Percentiles rank a stretch among this genome's conserved stretches.
phyloP scores from a whole-genome alignment of 2,329 filamentous ascomycete species.

The Pseudogymnoascus sp. region DNA sequence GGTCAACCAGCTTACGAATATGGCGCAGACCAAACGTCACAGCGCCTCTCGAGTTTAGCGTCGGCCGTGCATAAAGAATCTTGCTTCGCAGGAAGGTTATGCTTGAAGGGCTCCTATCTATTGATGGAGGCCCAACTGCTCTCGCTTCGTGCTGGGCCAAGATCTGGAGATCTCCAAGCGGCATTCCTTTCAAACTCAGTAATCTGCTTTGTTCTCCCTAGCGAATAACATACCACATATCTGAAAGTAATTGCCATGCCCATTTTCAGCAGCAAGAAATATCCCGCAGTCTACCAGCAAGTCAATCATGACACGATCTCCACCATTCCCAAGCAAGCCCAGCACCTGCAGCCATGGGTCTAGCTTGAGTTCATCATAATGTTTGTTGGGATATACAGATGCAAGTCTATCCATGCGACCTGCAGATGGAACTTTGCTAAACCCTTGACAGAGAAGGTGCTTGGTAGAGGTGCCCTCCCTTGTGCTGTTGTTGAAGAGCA shows the following conservation, averaged over 20 bases:
- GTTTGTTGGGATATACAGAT: slow-evolving; percentile 57
- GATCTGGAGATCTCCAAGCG: slow-evolving; percentile 23
- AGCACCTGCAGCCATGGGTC: slow-evolving; percentile 70
- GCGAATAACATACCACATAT: slow-evolving; percentile 56
- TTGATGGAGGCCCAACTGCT: slow-evolving; percentile 28
- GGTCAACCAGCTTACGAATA: slow-evolving; percentile 56
- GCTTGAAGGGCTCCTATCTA: slow-evolving; percentile 34
- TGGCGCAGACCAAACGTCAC: slow-evolving; percentile 70
- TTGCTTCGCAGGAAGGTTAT: slow-evolving; percentile 73
- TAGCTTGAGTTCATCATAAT: slow-evolving; percentile 60
- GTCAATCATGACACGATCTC: slow-evolving; percentile 69
- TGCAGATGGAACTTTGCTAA: slow-evolving; percentile 42
- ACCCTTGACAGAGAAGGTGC: slow-evolving; percentile 81
- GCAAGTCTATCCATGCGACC: slow-evolving; percentile 45
- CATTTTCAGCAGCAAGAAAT: slow-evolving; percentile 55
- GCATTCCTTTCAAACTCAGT: slow-evolving; percentile 19
- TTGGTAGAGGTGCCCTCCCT: slow-evolving; percentile 45
- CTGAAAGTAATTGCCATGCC: slow-evolving; percentile 64
- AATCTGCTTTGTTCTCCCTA: neutral
- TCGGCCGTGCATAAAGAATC: slow-evolving; percentile 76
- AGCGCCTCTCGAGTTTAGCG: slow-evolving; percentile 57
- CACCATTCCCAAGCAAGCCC: slow-evolving; percentile 63
- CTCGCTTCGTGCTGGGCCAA: neutral
- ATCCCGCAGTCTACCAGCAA: slow-evolving; percentile 71
- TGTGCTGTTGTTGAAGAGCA: slow-evolving; percentile 57